Evolutionary conservation across 495 filamentous ascomycete species (phyloP).

Genomic region (Xylaria nigripes): DNA sequence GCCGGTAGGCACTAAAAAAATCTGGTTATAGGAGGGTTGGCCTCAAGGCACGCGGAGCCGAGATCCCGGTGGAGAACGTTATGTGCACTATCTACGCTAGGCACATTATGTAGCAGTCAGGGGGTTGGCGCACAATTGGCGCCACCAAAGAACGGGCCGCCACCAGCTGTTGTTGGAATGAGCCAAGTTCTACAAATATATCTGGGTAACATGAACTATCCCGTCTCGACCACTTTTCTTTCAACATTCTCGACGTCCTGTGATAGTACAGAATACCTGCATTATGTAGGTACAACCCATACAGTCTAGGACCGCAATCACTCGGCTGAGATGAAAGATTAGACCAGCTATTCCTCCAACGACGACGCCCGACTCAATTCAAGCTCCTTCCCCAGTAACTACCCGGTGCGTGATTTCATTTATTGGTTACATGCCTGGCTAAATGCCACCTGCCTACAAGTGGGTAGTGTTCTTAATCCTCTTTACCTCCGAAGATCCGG

Average conservation of each 20-base stretch:
- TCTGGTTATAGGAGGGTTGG: no score
- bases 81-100: no score
- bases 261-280: background rate
- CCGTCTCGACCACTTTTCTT: background rate
- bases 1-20: no score
- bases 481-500: background rate
- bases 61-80: no score
- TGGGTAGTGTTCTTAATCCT: background rate
- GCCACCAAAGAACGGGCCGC: no score
- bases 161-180: background rate
- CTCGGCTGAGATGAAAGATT: background rate
- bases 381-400: background rate
- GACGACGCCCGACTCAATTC: background rate
- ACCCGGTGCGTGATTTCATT: background rate
- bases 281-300: background rate
- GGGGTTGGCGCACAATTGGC: no score
- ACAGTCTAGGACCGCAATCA: background rate
- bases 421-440: background rate
- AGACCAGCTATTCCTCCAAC: background rate
- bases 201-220: background rate
- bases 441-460: background rate
- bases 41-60: no score
- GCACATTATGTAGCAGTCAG: no score
- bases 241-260: background rate
- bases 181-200: background rate